phyloP scores from a whole-genome alignment of 23 red algal genomes.

The Gracilaria domingensis region DNA sequence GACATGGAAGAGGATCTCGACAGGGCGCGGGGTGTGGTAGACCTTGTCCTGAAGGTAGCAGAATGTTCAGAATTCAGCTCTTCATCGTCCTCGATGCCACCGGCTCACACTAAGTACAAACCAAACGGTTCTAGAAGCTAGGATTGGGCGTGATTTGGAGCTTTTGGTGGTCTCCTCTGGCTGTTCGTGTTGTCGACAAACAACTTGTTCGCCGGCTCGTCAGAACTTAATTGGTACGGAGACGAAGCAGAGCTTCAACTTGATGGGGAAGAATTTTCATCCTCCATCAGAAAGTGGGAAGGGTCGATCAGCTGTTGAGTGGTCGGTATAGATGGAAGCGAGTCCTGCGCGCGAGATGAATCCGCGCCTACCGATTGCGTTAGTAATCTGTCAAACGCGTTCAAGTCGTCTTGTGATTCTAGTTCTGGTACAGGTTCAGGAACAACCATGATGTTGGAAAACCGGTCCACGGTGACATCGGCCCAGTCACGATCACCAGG shows the following conservation, averaged over 20 bases:
- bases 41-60: not conserved
- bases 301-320: conserved; percentile 16
- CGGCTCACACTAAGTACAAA: not conserved
- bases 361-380: not conserved
- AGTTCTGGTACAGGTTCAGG: conserved; percentile 52
- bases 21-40: not conserved
- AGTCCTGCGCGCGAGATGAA: not conserved
- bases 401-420: conserved; percentile 49
- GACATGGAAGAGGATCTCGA: conserved; percentile 20
- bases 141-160: not conserved
- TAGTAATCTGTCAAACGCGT: conserved; percentile 54
- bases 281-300: conserved; percentile 18
- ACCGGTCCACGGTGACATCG: conserved; percentile 59
- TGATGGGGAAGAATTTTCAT: not conserved
- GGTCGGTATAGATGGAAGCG: not conserved
- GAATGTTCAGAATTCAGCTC: not conserved
- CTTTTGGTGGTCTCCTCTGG: not conserved
- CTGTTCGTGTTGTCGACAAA: not conserved
- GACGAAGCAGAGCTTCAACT: not conserved
- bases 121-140: not conserved
- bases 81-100: not conserved
- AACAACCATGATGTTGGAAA: conserved; percentile 35
- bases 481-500: conserved; percentile 52
- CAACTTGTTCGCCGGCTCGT: not conserved
- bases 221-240: not conserved